Conservation (phyloP, 257 asterid species). For the Solanum corneliomulleri region DNA sequence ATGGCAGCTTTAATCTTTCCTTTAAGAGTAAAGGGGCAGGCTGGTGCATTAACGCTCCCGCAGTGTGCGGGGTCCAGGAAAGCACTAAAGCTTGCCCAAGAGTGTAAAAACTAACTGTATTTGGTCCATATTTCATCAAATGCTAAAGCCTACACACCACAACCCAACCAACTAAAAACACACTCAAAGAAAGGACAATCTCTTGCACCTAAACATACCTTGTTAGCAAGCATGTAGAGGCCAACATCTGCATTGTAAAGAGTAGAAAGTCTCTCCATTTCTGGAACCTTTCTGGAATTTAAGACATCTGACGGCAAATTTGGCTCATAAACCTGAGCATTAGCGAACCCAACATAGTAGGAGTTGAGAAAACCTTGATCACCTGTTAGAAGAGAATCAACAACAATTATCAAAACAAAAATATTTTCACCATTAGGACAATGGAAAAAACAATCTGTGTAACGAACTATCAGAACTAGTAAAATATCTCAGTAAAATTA, state of each 20-base stretch:
- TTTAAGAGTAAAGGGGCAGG: neutral
- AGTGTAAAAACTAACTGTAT: neutral
- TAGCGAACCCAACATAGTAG: conserved; percentile 77
- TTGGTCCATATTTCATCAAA: neutral
- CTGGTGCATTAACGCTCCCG: neutral
- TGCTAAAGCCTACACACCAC: neutral
- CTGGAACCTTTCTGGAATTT: conserved; percentile 66
- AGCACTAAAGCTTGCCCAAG: neutral
- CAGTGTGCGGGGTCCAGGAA: neutral
- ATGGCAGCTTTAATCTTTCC: neutral
- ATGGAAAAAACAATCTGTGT: neutral
- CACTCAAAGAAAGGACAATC: neutral
- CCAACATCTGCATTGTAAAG: conserved; percentile 98
- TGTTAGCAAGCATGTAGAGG: conserved; percentile 99
- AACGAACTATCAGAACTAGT: neutral
- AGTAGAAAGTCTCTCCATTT: conserved; percentile 98
- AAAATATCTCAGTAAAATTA: neutral
- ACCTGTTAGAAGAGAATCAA: conserved; percentile 34
- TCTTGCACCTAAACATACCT: conserved; percentile 31
- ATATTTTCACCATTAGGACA: neutral
- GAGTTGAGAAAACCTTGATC: conserved; percentile 99
- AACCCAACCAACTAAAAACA: neutral
- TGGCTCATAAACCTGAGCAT: conserved; percentile 85
- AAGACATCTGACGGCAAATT: conserved; percentile 48
- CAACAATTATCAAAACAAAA: neutral